Evolutionary conservation across 2,329 filamentous ascomycete species (phyloP), one percentile per base, ranked within the genome.

Genomic region (Alternaria burnsii): DNA sequence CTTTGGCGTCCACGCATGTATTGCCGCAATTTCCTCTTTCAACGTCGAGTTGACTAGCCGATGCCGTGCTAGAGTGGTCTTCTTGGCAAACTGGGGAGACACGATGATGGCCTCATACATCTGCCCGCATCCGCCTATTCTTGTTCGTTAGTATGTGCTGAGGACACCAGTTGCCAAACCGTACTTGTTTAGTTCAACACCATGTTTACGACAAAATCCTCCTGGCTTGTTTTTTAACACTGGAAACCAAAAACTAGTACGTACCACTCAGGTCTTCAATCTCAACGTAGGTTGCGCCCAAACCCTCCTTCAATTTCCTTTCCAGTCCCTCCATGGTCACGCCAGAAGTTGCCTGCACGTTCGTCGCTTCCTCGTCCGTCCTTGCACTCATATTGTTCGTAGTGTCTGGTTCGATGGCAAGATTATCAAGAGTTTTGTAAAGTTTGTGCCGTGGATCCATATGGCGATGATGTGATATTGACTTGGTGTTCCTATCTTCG

Each of bases 1-100:
- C 81, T 93, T 96, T 28, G 93, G 92, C 57, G 92, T 96, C 94
- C 94, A 97, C 40, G 94, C 94, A 82, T 97, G 94, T 71, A 97
- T 97, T 66, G 87, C 87, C 16, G 92, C 91, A 77, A 97, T 97
- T 81, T 97, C 93, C 47, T 89, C 87, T 82, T 93, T 94, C 71
- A 97, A 84, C 5, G 89, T 88, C 16, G 86, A 86, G 80, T 97
- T 97, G 70, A 97, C 93, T 64, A 96, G 85, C 43, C 94, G 89
- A 80, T 97, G 92, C 58, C 94, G 87, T 76, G 93, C 93, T 59
- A 97, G 87, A 53, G 91, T 91, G 68, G 76, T 87, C 83, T 85
- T 84, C 73, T 83, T 83, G 26, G 76, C 76, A 65, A 84, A 84
- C 46, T 82, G 78, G 22, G 81, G 78, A 34, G 82, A 84, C 4